Conservation (phyloP, 441 rosid species). For the Pelargonium myrrhifolium region DNA sequence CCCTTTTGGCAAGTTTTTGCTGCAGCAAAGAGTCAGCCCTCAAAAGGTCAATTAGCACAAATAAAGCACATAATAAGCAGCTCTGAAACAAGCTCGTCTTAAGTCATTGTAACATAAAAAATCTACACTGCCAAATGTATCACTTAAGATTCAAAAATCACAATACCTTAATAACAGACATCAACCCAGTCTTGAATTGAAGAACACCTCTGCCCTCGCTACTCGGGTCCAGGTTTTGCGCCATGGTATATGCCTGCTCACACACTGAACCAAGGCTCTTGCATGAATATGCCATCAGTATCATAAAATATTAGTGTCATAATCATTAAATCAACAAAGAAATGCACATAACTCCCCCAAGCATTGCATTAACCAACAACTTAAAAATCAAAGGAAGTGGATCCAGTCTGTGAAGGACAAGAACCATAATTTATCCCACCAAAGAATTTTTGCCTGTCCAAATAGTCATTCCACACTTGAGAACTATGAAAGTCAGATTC, state of each 20-base stretch:
- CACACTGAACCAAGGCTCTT: conserved; percentile 42
- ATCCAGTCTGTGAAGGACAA: background rate
- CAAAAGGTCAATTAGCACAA: conserved; percentile 2
- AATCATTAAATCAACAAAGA: background rate
- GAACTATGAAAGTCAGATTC: background rate
- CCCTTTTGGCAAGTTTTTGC: conserved; percentile 97
- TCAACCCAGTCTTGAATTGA: conserved; percentile 98
- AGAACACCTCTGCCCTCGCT: conserved; percentile 98
- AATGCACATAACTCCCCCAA: background rate
- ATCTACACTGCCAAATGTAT: conserved; percentile 9
- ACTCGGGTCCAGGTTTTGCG: conserved; percentile 89
- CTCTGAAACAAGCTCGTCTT: conserved; percentile 2
- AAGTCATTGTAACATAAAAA: conserved; percentile 5
- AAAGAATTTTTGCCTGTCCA: background rate
- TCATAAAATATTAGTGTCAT: background rate
- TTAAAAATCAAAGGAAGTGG: background rate
- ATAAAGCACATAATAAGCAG: background rate
- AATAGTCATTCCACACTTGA: background rate
- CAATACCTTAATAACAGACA: conserved; percentile 84
- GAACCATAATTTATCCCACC: background rate
- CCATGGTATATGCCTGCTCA: conserved; percentile 96
- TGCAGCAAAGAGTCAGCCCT: conserved; percentile 34
- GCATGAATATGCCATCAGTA: background rate
- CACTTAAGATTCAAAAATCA: conserved; percentile 9
- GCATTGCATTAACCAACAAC: background rate